Evolutionary conservation across 1,284 basidiomycete genomes (phyloP).

Genomic region (Moesziomyces sp.): DNA sequence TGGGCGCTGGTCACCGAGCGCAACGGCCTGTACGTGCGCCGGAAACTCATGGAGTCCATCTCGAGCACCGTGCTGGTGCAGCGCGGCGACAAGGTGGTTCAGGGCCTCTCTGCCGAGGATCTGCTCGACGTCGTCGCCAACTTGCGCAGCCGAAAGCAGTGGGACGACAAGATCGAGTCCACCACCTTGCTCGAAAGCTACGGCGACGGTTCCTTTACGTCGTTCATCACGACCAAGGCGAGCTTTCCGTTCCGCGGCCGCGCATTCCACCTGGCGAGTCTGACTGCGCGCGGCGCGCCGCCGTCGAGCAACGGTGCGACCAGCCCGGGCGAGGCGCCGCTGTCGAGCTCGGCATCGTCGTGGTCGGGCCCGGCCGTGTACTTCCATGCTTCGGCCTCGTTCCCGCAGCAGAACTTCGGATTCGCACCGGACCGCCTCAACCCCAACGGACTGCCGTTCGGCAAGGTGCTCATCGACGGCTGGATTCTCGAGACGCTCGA

Average conservation of each 20-base stretch:
- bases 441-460: constrained; percentile 78
- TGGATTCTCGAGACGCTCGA: constrained; percentile 98
- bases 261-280: constrained; percentile 82
- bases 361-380: constrained; percentile 69
- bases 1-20: constrained; percentile 87
- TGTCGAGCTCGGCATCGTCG: constrained; percentile 68
- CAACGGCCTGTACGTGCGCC: constrained; percentile 79
- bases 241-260: constrained; percentile 92
- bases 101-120: constrained; percentile 94
- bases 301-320: constrained; percentile 29
- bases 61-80: constrained; percentile 86
- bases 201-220: constrained; percentile 77
- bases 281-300: constrained; percentile 73
- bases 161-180: constrained; percentile 85
- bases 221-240: constrained; percentile 72
- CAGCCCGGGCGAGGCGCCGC: constrained; percentile 20
- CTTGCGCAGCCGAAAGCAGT: constrained; percentile 75
- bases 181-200: constrained; percentile 80
- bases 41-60: constrained; percentile 79
- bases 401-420: constrained; percentile 79
- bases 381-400: constrained; percentile 69
- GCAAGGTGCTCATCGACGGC: constrained; percentile 86
- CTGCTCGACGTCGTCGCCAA: constrained; percentile 77
- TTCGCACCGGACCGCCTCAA: constrained; percentile 79
- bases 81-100: constrained; percentile 89